Conservation (phyloP, 1,139 yeast genomes). For the Hansenula lynferdii region DNA sequence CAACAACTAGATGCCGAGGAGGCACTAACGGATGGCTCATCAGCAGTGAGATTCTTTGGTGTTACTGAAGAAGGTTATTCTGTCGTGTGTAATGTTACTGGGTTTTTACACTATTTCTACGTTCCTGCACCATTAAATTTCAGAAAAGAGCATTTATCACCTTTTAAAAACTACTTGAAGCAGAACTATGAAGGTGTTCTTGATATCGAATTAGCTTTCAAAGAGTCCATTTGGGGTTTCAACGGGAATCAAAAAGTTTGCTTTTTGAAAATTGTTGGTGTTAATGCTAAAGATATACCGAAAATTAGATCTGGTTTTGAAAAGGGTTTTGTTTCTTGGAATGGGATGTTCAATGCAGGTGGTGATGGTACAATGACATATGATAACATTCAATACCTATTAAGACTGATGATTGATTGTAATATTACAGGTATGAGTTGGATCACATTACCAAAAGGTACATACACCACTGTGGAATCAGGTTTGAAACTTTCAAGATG, state of each 20-base stretch:
- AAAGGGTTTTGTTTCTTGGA: conserved; percentile 69
- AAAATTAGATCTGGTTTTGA: conserved; percentile 77
- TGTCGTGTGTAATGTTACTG: conserved; percentile 83
- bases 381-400: conserved; percentile 82
- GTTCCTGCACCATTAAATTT: conserved; percentile 89
- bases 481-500: conserved; percentile 57
- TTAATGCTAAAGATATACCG: conserved; percentile 61
- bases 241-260: conserved; percentile 75
- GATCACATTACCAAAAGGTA: conserved; percentile 82
- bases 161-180: conserved; percentile 45
- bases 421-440: conserved; percentile 96
- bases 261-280: conserved; percentile 68
- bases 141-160: conserved; percentile 44
- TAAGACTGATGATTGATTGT: conserved; percentile 90
- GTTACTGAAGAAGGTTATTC: conserved; percentile 86
- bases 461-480: conserved; percentile 45
- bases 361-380: conserved; percentile 59
- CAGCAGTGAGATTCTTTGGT: conserved; percentile 83
- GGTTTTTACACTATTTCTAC: conserved; percentile 85
- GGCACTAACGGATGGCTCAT: conserved; percentile 49
- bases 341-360: conserved; percentile 52
- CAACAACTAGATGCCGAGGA: conserved; percentile 98
- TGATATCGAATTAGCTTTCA: conserved; percentile 57
- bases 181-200: conserved; percentile 53
- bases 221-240: conserved; percentile 94